Conservation (phyloP, 305 asterid species). For the Fraxinus baroniana region DNA sequence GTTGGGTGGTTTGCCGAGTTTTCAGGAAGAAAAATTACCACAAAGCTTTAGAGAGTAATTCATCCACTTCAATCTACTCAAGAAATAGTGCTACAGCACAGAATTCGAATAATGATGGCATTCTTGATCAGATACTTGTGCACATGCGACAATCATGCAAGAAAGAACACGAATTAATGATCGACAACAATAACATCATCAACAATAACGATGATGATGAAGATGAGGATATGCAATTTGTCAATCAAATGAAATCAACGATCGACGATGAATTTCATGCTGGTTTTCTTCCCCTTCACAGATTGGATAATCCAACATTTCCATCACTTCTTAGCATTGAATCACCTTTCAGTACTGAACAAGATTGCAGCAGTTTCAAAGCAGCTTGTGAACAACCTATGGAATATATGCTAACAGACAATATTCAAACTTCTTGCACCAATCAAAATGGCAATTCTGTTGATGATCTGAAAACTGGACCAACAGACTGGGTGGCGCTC, state of each 20-base stretch:
- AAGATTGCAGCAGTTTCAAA: slow-evolving; percentile 13
- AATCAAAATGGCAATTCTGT: background rate
- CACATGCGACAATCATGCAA: slow-evolving; percentile 76
- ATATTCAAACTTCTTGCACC: slow-evolving; percentile 15
- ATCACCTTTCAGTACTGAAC: slow-evolving; percentile 5
- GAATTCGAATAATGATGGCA: slow-evolving; percentile 43
- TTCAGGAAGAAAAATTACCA: slow-evolving; percentile 96
- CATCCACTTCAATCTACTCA: slow-evolving; percentile 32
- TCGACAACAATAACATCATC: background rate
- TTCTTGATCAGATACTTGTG: slow-evolving; percentile 64
- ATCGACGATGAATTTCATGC: background rate
- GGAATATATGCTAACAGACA: slow-evolving; percentile 21
- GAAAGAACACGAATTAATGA: slow-evolving; percentile 38
- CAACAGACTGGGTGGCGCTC: slow-evolving; percentile 58
- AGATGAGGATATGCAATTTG: slow-evolving; percentile 11
- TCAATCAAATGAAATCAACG: background rate
- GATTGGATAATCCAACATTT: slow-evolving; percentile 38
- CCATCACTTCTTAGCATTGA: slow-evolving; percentile 9
- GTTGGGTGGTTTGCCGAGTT: slow-evolving; percentile 95
- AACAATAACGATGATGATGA: background rate
- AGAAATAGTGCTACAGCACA: background rate
- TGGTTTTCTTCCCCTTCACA: slow-evolving; percentile 68
- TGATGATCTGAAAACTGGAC: slow-evolving; percentile 16
- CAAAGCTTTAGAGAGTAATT: slow-evolving; percentile 52
- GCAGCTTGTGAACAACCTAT: slow-evolving; percentile 10